phyloP scores from a whole-genome alignment of 2,329 filamentous ascomycete genomes.

The Xylaria sp. region DNA sequence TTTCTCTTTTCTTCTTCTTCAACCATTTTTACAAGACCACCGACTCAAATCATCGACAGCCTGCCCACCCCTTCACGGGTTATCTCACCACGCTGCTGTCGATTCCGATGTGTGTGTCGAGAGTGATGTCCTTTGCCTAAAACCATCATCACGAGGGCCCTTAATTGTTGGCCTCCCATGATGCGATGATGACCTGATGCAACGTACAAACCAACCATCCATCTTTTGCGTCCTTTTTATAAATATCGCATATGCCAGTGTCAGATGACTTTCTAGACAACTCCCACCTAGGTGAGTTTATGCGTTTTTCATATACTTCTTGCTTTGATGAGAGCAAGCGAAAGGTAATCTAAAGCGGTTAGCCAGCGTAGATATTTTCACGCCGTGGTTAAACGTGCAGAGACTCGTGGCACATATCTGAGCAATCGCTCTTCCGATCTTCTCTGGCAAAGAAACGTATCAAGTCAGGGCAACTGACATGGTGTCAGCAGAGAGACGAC shows the following conservation, averaged over 20 bases:
- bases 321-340: constrained; percentile 39
- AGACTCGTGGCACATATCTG: constrained; percentile 38
- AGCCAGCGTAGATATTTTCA: constrained; percentile 31
- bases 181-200: constrained; percentile 72
- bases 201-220: constrained; percentile 55
- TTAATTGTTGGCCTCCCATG: constrained; percentile 65
- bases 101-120: constrained; percentile 62
- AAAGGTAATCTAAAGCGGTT: constrained; percentile 42
- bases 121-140: constrained; percentile 67
- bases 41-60: constrained; percentile 52
- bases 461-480: constrained; percentile 16
- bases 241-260: no score
- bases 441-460: neutral
- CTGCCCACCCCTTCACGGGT: constrained; percentile 31
- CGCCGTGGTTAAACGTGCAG: constrained; percentile 41
- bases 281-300: constrained; percentile 20
- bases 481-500: no score
- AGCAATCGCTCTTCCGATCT: constrained; percentile 21
- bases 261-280: no score
- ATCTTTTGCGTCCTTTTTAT: no score
- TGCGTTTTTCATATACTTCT: neutral
- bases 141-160: constrained; percentile 74
- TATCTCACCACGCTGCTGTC: constrained; percentile 51
- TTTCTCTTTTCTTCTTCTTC: constrained; percentile 35
- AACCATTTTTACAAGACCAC: constrained; percentile 49